Base-by-base conservation (phyloP, 2,329 filamentous ascomycete species). In the Apiospora phragmitis region DNA sequence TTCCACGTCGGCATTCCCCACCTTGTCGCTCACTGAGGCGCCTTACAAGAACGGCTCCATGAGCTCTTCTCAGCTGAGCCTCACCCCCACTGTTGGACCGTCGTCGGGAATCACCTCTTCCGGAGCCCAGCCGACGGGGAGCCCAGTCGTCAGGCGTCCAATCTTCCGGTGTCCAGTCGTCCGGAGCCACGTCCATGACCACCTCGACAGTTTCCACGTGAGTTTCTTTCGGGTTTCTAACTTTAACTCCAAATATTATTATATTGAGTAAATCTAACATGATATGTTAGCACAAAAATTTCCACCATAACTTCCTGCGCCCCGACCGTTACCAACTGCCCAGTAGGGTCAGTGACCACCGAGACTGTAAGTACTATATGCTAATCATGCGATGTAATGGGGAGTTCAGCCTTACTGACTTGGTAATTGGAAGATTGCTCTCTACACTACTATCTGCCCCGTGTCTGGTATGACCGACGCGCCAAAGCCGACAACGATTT, bases 301-400 rank as follows among this genome's bases (percentile, higher is more conserved):
- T 81, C 77, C 74, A 76, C 80, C 41, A 74, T 82, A 69, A 81
- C 77, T 42, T 75, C 73, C 62, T 81, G 80, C 69, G 75, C 77
- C 3, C 73, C 76, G 24, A 79, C 74, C n/a, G 78, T 84, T 4
- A 77, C 75, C 45, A 76, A 82, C 79, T 84, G 47, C 51, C 51
- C 51, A 2, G 51, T 32, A 16, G 29, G 51, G 3, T 51, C 47
- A 18, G 29, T 59, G 18, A 38, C 29, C 21, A 62, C 55, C 4
- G 29, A 62, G 11, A 62, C 55, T 24, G 49, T 55, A 29, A 55
- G 49, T 55, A 16, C 49, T 43, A 43, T 18, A 6, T 43, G 16
- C 6, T 43, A 43, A 5, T 43, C 16, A 6, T 21, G 14, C 18
- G 14, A 21, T 29, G 5, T 32, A 8, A 51, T 12, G 49, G 14